Base-by-base conservation (phyloP, 2,329 filamentous ascomycete genomes). In the Colletotrichum filicis region DNA sequence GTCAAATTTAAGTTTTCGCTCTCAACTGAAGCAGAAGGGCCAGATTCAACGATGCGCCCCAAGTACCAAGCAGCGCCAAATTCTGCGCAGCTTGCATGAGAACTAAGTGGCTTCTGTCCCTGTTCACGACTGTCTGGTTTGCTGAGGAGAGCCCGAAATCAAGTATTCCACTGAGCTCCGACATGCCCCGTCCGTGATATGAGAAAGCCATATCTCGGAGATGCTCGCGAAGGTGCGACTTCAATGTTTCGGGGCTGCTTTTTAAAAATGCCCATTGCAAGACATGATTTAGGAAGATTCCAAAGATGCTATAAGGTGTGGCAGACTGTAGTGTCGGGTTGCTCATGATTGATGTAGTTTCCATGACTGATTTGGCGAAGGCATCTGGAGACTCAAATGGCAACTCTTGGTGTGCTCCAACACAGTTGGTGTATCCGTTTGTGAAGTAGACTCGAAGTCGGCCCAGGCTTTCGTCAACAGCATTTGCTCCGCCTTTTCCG, bases 61-160 rank as follows among this genome's bases (percentile, higher is more conserved):
- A 71, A n/a, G 64, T 71, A 5, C 68, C 68, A 26, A 71, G 49
- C 7, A 30, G 56, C 19, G 37, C 52, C 2, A 68, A 46, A n/a
- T 37, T 56, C 35, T 61, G 68, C 6, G 68, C 64, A 11, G 26
- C 57, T 35, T 71, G 68, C 28, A 49, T 22, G 3, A 71, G 26
- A 8, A 59, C 22, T 26, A 52, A 28, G 12, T 55, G 62, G 30
- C 62, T 42, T 9, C n/a, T 22, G 3, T 65, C 62, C 6, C 46
- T 24, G 49, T 28, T 30, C 16, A 7, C 16, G 6, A 2, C 7
- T 28, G 28, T 14, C 22, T 24, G 9, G 6, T 42, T n/a, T 22
- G n/a, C n/a, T 11, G 12, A 6, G 4, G 37, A 24, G 22, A 32
- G 26, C 7, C 30, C 42, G 16, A n/a, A 1, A 1, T 56, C 63